Base-by-base conservation (phyloP, 495 filamentous ascomycete species). In the Durotheca rogersii region DNA sequence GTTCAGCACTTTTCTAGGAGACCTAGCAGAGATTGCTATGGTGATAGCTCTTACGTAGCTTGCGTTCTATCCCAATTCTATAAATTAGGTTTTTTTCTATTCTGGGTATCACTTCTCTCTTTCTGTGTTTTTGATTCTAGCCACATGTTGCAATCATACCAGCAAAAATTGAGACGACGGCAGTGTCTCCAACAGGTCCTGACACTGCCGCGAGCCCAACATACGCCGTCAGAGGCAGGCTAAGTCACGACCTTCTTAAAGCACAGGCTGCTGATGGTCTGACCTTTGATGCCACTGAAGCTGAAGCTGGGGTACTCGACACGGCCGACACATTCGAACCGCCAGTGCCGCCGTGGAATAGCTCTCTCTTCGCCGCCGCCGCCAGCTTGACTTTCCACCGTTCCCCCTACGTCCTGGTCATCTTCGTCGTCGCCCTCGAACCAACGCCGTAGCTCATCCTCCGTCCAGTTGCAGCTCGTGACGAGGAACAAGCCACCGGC, bases 381-480 rank as follows among this genome's bases (percentile, higher is more conserved):
- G n/a, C n/a, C n/a, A n/a, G n/a, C n/a, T n/a, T n/a, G n/a, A n/a
- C n/a, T n/a, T 53, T 30, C 25, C 18, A 15, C 31, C 15, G 30
- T 42, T 10, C 11, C 35, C 19, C 18, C 38, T 16, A 19, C 47
- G 50, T 0, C 49, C 47, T 0, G n/a, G n/a, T 40, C 51, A 3
- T 44, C 45, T 42, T 53, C 52, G 14, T 14, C 49, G 1, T 40
- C 61, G 14, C 64, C 67, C 38, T 71, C 78, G 67, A 95, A 91
- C 89, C 90, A 94, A 7, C 60, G 64, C 48, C 75, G 71, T 60
- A 98, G 68, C 75, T 98, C 93, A 45, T 81, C 78, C 73, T 93
- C 89, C 27, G 93, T 96, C 93, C 93, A 98, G 71, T 98, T 98
- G 66, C 93, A 98, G 62, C 88, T 95, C 52, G 93, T 96, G 16